Percentiles rank a stretch among this genome's conserved stretches.
Conservation (phyloP, 257 asterid species). For the Parsonsia alboflavescens region DNA sequence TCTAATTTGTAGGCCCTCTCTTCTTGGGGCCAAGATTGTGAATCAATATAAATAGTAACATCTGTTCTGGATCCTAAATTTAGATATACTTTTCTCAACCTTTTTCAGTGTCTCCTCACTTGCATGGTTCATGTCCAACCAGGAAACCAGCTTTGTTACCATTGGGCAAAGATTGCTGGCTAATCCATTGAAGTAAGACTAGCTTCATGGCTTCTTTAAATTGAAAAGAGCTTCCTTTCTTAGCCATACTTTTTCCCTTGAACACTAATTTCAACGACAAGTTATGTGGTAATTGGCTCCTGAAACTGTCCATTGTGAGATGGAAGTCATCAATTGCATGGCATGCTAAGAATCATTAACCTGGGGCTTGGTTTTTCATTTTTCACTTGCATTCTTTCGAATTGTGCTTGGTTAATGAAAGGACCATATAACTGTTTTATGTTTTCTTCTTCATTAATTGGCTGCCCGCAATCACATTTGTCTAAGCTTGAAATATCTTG, state of each 20-base stretch:
- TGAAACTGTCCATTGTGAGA: background rate
- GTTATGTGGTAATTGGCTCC: background rate
- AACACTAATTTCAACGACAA: background rate
- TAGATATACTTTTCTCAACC: constrained; percentile 12
- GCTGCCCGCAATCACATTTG: background rate
- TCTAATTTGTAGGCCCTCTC: background rate
- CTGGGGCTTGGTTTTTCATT: background rate
- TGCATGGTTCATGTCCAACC: constrained; percentile 97
- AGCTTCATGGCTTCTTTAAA: background rate
- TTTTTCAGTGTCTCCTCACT: constrained; percentile 88
- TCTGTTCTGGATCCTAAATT: background rate
- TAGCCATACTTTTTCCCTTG: background rate
- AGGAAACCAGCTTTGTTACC: constrained; percentile 91
- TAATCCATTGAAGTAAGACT: constrained; percentile 86
- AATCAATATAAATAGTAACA: background rate
- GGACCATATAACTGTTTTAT: background rate
- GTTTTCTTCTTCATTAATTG: background rate
- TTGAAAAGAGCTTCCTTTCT: background rate
- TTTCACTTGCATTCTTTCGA: background rate
- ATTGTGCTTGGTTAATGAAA: background rate
- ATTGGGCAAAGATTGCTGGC: constrained; percentile 96
- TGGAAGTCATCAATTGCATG: background rate
- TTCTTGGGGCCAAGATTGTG: background rate
- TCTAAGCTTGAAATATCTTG: background rate
- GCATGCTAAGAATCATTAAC: background rate